A percentile compares a stretch with the other conserved stretches of the same genome.
phyloP scores from a whole-genome alignment of 345 rosid species.

The Lepidium africanum region DNA sequence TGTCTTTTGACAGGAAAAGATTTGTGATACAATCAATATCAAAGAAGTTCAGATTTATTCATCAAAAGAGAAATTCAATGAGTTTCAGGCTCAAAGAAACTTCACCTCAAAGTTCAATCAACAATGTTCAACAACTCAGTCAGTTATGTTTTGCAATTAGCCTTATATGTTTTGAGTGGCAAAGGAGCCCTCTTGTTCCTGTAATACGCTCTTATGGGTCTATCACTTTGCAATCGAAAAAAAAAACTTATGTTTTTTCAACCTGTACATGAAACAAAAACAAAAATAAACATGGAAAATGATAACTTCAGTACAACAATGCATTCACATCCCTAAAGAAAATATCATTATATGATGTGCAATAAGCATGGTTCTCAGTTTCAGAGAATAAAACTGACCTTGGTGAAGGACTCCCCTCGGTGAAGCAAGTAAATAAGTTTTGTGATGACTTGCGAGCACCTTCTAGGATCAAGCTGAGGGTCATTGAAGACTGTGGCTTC shows the following conservation, averaged over 20 bases:
- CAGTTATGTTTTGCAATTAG: too few species aligned
- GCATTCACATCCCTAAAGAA: not conserved
- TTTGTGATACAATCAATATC: too few species aligned
- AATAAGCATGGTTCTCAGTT: too few species aligned
- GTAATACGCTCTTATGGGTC: too few species aligned
- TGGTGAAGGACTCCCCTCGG: constrained; percentile 81
- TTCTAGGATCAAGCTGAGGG: constrained; percentile 84
- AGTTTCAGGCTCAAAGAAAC: too few species aligned
- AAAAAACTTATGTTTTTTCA: constrained; percentile 93
- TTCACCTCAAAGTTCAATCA: too few species aligned
- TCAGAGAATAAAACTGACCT: constrained; percentile 31
- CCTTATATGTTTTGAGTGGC: too few species aligned
- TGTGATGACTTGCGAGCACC: constrained; percentile 91
- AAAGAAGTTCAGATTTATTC: too few species aligned
- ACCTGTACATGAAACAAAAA: constrained; percentile 29
- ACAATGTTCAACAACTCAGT: too few species aligned
- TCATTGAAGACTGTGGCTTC: constrained; percentile 92
- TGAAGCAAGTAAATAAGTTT: constrained; percentile 81
- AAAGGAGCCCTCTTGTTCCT: too few species aligned
- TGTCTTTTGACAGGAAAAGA: constrained; percentile 82
- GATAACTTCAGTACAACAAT: not conserved
- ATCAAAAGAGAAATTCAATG: too few species aligned
- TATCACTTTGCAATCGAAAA: constrained; percentile 80
- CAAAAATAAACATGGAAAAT: not conserved
- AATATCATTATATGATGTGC: too few species aligned